Percentiles rank a stretch among this genome's conserved stretches.
These are phyloP conservation scores for Santalum album DNA, from an alignment of 164 flowering plant species.

Conservation along the genomic window DNA sequence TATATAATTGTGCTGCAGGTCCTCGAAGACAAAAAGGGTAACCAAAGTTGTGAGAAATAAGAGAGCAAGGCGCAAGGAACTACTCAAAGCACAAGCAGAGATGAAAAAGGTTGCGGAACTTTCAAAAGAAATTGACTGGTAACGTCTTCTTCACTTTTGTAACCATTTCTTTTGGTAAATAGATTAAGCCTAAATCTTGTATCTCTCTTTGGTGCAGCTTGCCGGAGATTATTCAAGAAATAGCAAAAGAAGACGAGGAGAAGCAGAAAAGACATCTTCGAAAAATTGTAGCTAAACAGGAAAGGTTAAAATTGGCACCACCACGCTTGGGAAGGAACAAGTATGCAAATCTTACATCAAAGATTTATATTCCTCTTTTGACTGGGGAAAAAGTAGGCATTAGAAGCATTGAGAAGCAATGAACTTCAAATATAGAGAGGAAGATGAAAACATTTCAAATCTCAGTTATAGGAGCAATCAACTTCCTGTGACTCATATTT, in stretches of 20 bases:
- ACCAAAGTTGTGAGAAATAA: constrained; percentile 69
- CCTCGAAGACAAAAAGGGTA: constrained; percentile 44
- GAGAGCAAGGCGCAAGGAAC: constrained; percentile 69
- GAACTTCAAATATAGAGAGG: too few relatives aligned
- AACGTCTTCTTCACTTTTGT: neutral
- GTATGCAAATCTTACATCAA: constrained; percentile 26
- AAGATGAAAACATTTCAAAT: too few relatives aligned
- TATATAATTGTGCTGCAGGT: constrained; percentile 27
- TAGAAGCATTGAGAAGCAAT: too few relatives aligned
- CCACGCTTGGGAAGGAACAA: constrained; percentile 92
- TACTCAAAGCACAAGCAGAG: constrained; percentile 50
- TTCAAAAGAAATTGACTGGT: constrained; percentile 80
- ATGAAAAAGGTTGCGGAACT: constrained; percentile 40
- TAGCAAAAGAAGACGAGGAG: constrained; percentile 82
- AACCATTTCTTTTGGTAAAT: neutral
- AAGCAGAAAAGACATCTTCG: constrained; percentile 60
- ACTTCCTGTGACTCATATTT: too few relatives aligned
- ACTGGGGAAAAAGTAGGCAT: too few relatives aligned
- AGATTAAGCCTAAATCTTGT: neutral
- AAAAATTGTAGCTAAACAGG: constrained; percentile 63
- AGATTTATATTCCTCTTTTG: too few relatives aligned
- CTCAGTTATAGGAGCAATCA: too few relatives aligned
- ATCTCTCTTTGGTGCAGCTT: constrained; percentile 35
- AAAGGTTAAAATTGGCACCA: constrained; percentile 65
- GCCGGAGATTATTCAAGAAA: constrained; percentile 71